Conservation (phyloP, 2,329 filamentous ascomycete species). For the Alternaria sp. region DNA sequence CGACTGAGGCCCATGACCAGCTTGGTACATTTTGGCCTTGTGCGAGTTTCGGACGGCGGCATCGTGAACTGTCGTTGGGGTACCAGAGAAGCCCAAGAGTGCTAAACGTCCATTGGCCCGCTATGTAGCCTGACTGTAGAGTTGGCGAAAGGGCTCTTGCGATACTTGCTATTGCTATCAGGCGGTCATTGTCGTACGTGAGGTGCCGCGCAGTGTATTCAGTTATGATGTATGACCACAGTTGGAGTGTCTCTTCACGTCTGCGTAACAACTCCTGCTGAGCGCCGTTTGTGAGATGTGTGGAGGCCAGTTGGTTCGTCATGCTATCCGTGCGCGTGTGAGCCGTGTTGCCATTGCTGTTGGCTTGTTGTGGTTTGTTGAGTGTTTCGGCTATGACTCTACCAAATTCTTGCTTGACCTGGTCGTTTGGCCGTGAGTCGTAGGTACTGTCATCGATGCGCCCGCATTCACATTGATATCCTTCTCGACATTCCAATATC, state of each 20-base stretch:
- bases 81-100: conserved; percentile 49
- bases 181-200: conserved; percentile 45
- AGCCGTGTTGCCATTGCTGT: conserved; percentile 20
- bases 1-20: conserved; percentile 50
- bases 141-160: conserved; percentile 38
- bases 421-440: conserved; percentile 46
- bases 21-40: conserved; percentile 39
- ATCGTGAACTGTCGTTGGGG: conserved; percentile 40
- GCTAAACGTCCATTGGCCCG: conserved; percentile 49
- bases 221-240: conserved; percentile 49
- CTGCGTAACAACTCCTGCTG: conserved; percentile 24
- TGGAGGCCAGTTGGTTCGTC: conserved; percentile 40
- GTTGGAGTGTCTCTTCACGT: conserved; percentile 43
- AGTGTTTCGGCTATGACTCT: conserved; percentile 32
- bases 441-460: conserved; percentile 42
- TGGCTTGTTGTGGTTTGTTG: conserved; percentile 15
- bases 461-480: conserved; percentile 49
- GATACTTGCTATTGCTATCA: conserved; percentile 44
- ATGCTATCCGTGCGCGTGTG: conserved; percentile 38
- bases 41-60: conserved; percentile 32
- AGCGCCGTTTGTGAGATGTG: conserved; percentile 33
- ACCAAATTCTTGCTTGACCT: conserved; percentile 47
- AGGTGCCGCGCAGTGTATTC: conserved; percentile 47
- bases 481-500: conserved; percentile 50
- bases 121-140: conserved; percentile 46